Base-by-base conservation (phyloP, 129 eudicot genomes). In the Saposhnikovia divaricata region DNA sequence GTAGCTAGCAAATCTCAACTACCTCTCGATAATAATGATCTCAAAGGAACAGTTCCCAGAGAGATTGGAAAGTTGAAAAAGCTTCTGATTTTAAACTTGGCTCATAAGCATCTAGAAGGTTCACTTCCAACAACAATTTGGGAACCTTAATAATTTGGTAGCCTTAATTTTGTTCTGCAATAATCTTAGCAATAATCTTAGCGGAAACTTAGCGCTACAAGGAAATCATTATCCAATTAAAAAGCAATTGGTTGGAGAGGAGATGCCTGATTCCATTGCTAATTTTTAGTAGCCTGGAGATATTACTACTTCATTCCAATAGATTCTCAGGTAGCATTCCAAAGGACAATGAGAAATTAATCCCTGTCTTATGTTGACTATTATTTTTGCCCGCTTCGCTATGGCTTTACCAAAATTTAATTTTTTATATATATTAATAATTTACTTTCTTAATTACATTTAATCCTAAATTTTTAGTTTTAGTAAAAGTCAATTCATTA, bases 41-140 rank as follows among this genome's bases (percentile, higher is more conserved):
- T 93, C 83, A 86, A 87, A 5, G 96, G 94, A 40, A 40, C 84
- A 75, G 86, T 91, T 55, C 94, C 98, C 9, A 19, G 8, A 53
- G 61, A 53, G 18, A 53, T 53, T 19, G 61, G 61, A 53, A 53
- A 53, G 61, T 53, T 53, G 25, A 19, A 53, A 6, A 21, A 53
- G 3, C 61, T 53, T 53, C 0, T 19, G n/a, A 53, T 4, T 6
- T 19, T 53, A 19, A 21, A 19, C 61, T 25, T 53, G 61, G 23
- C 61, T 19, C 9, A 19, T 53, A 53, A 53, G 25, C n/a, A 53
- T 53, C n/a, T 53, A 53, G 25, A 23, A 53, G 61, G 61, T 53
- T 53, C 61, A 19, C 23, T 91, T 48, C 97, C 98, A 23, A 31
- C 84, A 40, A 86, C 89, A 34, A 82, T 93, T 28, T n/a, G 88